Evolutionary conservation across 345 rosid species (phyloP), one percentile per base, ranked within the genome.

Genomic region (Reutealis trisperma): DNA sequence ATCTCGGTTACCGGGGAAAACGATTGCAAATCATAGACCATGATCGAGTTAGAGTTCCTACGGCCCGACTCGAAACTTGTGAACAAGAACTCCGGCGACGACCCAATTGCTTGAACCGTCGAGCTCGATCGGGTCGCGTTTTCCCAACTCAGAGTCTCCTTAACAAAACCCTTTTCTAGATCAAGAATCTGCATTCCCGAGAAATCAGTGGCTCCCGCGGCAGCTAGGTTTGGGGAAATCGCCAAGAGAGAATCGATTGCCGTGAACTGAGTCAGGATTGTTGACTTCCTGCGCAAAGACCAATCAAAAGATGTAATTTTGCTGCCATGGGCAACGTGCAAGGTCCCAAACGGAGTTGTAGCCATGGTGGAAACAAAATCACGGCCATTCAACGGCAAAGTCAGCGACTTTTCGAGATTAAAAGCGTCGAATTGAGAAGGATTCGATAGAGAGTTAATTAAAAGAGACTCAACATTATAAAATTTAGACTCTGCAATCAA

Each of bases 291-390:
- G 37, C 80, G 71, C 75, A 92, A 34, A 12, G 97, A 90, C 98
- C 98, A 93, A 74, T 92, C 99, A n/a, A 91, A 96, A 3, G 97
- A 87, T 0, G 97, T 91, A 80, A 94, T 94, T 78, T 92, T 91
- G 88, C 97, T 89, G 0, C 99, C 99, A 79, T 94, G 97, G 6
- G 95, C 84, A 6, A 92, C 99, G 66, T 88, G 97, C 58, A 93
- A 75, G 6, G 94, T 84, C 59, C 98, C 97, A 6, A 58, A 79
- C 37, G 86, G 83, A 49, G 94, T 81, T 8, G 99, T 77, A 12
- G 92, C 73, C 15, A 90, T 74, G n/a, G 90, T 55, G 0, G 99
- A 92, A 4, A 93, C 90, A 5, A 87, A 81, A 73, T 91, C 97
- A 4, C 98, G 90, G 68, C 97, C 97, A 71, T 87, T 92, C 51